Evolutionary conservation across 352 stramenopile species (phyloP).

Genomic region (Globisporangium iwayamae): DNA sequence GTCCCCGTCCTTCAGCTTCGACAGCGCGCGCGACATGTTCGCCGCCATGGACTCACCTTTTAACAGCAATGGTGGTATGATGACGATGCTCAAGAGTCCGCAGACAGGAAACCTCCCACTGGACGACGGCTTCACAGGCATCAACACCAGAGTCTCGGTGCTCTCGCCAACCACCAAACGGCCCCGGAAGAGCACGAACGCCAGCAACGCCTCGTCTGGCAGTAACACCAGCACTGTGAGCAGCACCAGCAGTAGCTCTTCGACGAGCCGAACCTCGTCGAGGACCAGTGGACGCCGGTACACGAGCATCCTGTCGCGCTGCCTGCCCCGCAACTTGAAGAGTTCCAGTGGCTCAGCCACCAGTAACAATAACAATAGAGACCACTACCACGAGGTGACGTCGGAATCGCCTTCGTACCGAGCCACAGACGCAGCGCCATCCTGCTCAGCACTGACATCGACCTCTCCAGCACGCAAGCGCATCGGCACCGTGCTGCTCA

Average conservation of each 20-base stretch:
- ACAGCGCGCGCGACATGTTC: slow-evolving; percentile 13
- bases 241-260: neutral
- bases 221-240: neutral
- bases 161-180: slow-evolving; percentile 17
- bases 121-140: neutral
- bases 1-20: slow-evolving; percentile 19
- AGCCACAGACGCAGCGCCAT: neutral
- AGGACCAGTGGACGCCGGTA: slow-evolving; percentile 4
- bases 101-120: neutral
- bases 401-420: slow-evolving; percentile 10
- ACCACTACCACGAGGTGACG: neutral
- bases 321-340: slow-evolving; percentile 10
- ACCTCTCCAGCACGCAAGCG: slow-evolving; percentile 2
- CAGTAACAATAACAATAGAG: neutral
- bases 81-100: neutral
- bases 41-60: slow-evolving; percentile 9
- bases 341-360: neutral
- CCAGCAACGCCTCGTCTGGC: neutral
- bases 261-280: neutral
- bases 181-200: slow-evolving; percentile 2
- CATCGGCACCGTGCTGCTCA: slow-evolving; percentile 32
- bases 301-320: slow-evolving; percentile 17
- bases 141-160: neutral
- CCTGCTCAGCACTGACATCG: slow-evolving; percentile 7
- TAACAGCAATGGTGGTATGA: neutral